A percentile compares a stretch with the other conserved stretches of the same genome.
These are phyloP conservation scores for Aaosphaeria arxii DNA, from an alignment of 2,329 filamentous ascomycete genomes.

Conservation along the genomic window DNA sequence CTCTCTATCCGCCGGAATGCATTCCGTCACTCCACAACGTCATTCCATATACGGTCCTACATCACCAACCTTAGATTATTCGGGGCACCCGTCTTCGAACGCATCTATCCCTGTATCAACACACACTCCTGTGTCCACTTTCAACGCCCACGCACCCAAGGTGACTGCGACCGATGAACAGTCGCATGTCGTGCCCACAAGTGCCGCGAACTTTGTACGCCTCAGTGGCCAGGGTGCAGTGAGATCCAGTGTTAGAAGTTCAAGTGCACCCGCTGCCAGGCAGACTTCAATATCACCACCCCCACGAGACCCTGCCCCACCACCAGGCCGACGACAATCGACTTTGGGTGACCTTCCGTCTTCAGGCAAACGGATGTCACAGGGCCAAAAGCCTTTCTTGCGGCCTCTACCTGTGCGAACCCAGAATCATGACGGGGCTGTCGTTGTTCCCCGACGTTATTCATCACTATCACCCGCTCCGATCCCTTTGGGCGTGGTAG, in stretches of 20 bases:
- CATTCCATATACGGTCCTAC: conserved; percentile 29
- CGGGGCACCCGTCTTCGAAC: background rate
- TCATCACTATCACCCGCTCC: conserved; percentile 27
- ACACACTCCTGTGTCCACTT: too few relatives aligned
- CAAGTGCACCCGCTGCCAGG: conserved; percentile 20
- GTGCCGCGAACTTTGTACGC: conserved; percentile 3
- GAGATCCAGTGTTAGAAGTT: conserved; percentile 21
- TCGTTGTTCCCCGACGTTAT: conserved; percentile 22
- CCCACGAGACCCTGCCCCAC: conserved; percentile 22
- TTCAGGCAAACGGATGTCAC: conserved; percentile 22
- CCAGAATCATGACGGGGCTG: conserved; percentile 22
- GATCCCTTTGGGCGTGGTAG: conserved; percentile 19
- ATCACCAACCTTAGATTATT: conserved; percentile 14
- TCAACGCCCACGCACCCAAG: too few relatives aligned
- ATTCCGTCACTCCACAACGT: conserved; percentile 17
- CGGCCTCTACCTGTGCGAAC: conserved; percentile 34
- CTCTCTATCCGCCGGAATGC: conserved; percentile 14
- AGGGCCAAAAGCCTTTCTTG: conserved; percentile 34
- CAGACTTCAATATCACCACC: conserved; percentile 26
- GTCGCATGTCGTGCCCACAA: background rate
- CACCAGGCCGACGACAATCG: conserved; percentile 23
- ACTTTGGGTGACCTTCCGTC: conserved; percentile 13
- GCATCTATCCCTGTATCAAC: background rate
- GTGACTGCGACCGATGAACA: too few relatives aligned
- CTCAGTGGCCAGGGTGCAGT: conserved; percentile 14